phyloP scores from a whole-genome alignment of 1,284 basidiomycete species.

The Testicularia cyperi region DNA sequence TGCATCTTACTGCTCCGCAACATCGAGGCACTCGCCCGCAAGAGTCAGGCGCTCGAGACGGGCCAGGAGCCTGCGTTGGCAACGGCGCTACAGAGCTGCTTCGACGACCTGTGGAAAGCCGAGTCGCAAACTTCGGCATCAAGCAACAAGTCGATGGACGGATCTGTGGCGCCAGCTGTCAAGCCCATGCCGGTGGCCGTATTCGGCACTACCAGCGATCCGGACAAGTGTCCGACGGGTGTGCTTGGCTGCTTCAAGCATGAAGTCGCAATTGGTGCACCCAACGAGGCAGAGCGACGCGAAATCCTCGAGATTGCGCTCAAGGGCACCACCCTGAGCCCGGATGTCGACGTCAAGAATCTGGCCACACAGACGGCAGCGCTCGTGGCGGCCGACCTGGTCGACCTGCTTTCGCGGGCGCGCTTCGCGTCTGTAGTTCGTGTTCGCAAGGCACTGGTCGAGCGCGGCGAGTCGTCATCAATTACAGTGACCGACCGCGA shows the following conservation, averaged over 20 bases:
- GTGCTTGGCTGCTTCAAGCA: constrained; percentile 83
- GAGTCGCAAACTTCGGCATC: constrained; percentile 2
- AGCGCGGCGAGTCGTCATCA: constrained; percentile 1
- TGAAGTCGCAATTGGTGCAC: constrained; percentile 75
- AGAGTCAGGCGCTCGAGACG: constrained; percentile 69
- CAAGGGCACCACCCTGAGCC: constrained; percentile 65
- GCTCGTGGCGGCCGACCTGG: constrained; percentile 80
- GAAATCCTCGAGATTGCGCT: constrained; percentile 69
- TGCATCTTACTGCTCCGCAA: constrained; percentile 81
- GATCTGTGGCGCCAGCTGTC: neutral
- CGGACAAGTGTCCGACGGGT: constrained; percentile 69
- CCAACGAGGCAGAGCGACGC: constrained; percentile 73
- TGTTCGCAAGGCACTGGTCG: constrained; percentile 57
- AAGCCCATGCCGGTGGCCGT: constrained; percentile 37
- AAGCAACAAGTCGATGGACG: neutral
- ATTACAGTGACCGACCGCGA: constrained; percentile 17
- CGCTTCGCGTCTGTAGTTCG: constrained; percentile 68
- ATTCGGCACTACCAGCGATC: constrained; percentile 74
- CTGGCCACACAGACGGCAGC: constrained; percentile 90
- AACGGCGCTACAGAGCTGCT: constrained; percentile 70
- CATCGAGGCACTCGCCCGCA: constrained; percentile 78
- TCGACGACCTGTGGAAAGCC: constrained; percentile 65
- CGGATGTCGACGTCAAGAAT: constrained; percentile 74
- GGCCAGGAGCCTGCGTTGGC: constrained; percentile 73
- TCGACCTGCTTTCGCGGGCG: constrained; percentile 71